Base-by-base conservation (phyloP, 2,329 filamentous ascomycete genomes). In the Lecanicillium sp. region DNA sequence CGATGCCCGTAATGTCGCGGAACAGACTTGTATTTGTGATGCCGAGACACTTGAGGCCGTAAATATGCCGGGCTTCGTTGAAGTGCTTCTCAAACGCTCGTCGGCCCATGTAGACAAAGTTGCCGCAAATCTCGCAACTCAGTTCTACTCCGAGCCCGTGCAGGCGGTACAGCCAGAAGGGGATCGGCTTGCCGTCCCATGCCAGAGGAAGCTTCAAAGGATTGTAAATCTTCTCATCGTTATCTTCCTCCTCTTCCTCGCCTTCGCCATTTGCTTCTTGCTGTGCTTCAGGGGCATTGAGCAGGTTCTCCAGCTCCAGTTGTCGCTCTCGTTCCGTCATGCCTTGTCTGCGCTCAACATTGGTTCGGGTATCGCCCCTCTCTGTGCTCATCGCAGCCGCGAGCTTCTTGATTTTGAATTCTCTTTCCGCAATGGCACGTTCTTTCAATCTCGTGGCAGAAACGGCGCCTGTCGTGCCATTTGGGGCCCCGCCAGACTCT, bases 171-270 rank as follows among this genome's bases (percentile, higher is more conserved):
- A 98, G 74, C 92, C 92, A 98, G 68, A 92, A 98, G 0, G 94
- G 92, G 51, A 98, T 98, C 0, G 94, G 92, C 57, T 98, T 98
- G 51, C 94, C 92, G 50, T 98, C 92, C 94, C 94, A 98, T 3
- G 87, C 90, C 7, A 98, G 73, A 0, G 92, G 92, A 2, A 98
- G 72, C 57, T 98, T 98, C 48, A 98, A 73, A 1, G 92, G 92
- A 59, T 98, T 98, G 70, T 96, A 95, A 43, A 96, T 85, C 56
- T 81, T 89, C 47, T 95, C 88, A 31, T 90, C 85, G 29, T 80
- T 84, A 12, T 87, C 80, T 3, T 80, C 78, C 1, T 83, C 85
- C 0, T 87, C 83, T 9, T 78, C 78, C 2, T 81, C 80, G 0
- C 75, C 76, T 1, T 72, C 72, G 7, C 74, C 73, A 47, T 51